These are phyloP conservation scores for Talaromyces liani DNA, from an alignment of 495 filamentous ascomycete genomes.

Conservation along the genomic window DNA sequence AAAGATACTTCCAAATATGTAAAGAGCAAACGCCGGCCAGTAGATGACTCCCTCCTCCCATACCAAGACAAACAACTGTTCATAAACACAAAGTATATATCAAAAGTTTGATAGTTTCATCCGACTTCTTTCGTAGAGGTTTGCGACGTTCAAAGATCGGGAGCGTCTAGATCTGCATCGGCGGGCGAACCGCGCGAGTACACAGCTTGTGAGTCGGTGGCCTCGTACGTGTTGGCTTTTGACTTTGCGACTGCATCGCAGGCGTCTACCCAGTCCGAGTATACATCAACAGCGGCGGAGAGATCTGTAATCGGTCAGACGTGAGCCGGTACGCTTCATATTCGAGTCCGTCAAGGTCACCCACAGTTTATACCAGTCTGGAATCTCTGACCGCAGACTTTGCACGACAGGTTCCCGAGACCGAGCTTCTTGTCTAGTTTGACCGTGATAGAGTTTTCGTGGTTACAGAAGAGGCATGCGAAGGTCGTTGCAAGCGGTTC, in stretches of 20 bases:
- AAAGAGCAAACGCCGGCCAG: slow-evolving; percentile 1
- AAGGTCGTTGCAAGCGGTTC: slow-evolving; percentile 85
- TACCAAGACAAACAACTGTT: not conserved
- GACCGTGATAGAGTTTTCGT: slow-evolving; percentile 82
- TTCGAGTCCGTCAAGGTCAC: slow-evolving; percentile 17
- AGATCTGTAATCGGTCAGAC: slow-evolving; percentile 49
- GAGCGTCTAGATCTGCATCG: not conserved
- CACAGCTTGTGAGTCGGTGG: slow-evolving; percentile 24
- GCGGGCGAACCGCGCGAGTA: slow-evolving; percentile 14
- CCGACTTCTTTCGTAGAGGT: too few relatives aligned
- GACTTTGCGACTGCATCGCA: slow-evolving; percentile 75
- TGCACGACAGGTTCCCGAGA: slow-evolving; percentile 77
- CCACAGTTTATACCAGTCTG: slow-evolving; percentile 88
- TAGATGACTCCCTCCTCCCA: not conserved
- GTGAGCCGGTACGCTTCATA: slow-evolving; percentile 1
- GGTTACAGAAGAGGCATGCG: slow-evolving; percentile 97
- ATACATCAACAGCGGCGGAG: slow-evolving; percentile 86
- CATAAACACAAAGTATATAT: not conserved
- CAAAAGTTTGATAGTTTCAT: too few relatives aligned
- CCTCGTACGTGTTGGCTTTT: slow-evolving; percentile 47
- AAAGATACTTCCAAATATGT: not conserved
- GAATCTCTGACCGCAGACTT: slow-evolving; percentile 87
- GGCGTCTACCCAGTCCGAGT: slow-evolving; percentile 96
- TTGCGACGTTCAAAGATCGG: not conserved
- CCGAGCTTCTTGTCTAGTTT: slow-evolving; percentile 88